Conservation (phyloP, 768 basidiomycete genomes). For the Mycena belliarum region DNA sequence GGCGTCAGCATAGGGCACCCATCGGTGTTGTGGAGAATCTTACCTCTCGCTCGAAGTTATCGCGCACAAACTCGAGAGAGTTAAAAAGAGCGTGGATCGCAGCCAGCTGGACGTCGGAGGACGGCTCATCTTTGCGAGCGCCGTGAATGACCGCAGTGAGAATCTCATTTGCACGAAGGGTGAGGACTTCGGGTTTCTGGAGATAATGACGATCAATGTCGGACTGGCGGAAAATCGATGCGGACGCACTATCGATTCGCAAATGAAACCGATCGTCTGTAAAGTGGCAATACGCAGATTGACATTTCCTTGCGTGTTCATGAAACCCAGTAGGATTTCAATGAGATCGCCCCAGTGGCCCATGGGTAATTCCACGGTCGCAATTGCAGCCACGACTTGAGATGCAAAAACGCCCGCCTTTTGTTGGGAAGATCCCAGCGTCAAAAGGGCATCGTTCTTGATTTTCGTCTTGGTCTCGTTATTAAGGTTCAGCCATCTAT, state of each 20-base stretch:
- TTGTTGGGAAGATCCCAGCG: slow-evolving; percentile 69
- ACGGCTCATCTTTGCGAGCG: slow-evolving; percentile 93
- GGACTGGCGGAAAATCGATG: slow-evolving; percentile 2
- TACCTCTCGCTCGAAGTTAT: slow-evolving; percentile 98
- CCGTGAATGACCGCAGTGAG: slow-evolving; percentile 98
- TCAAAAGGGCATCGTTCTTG: slow-evolving; percentile 84
- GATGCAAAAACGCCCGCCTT: slow-evolving; percentile 88
- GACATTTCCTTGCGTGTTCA: slow-evolving; percentile 71
- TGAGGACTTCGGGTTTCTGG: slow-evolving; percentile 92
- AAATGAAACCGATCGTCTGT: slow-evolving; percentile 96
- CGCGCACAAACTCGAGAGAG: slow-evolving; percentile 95
- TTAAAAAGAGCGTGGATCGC: slow-evolving; percentile 93
- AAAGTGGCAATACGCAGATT: slow-evolving; percentile 85
- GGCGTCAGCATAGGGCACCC: slow-evolving; percentile 1
- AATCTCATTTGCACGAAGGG: slow-evolving; percentile 92
- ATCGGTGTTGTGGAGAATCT: slow-evolving; percentile 26
- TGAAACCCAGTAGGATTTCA: slow-evolving; percentile 82
- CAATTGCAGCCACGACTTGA: slow-evolving; percentile 93
- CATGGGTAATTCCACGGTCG: slow-evolving; percentile 86
- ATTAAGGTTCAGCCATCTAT: slow-evolving; percentile 81
- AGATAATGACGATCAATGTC: slow-evolving; percentile 20
- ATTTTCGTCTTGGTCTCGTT: slow-evolving; percentile 71
- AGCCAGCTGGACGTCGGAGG: slow-evolving; percentile 86
- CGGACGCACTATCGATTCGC: slow-evolving; percentile 87
- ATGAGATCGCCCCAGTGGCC: slow-evolving; percentile 91